Evolutionary conservation across 306 rosid species (phyloP), one percentile per base, ranked within the genome.

Genomic region (Cicer judaicum): DNA sequence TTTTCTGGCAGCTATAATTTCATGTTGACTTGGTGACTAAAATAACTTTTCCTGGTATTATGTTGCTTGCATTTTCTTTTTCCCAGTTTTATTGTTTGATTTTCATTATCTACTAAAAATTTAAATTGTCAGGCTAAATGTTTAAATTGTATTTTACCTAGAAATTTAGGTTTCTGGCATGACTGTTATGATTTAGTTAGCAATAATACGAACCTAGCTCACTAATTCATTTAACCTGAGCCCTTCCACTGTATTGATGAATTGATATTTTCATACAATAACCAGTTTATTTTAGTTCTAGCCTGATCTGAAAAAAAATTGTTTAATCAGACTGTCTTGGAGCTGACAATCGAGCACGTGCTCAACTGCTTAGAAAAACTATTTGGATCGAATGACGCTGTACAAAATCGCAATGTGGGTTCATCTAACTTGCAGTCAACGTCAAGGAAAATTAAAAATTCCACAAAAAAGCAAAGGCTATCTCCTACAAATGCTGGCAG

Each of bases 291-390:
- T 65, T 16, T 64, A 24, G 29, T 57, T 67, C n/a, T 72, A 46
- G 70, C 68, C 74, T 80, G 55, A 69, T 53, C 60, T 64, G 48
- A 39, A 38, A 36, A 21, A 38, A 1, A 47, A 75, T 54, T 55
- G 38, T 38, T 81, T 78, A 55, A 40, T 81, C 89, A 81, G 90
- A 71, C 84, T 44, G 80, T 70, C 55, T 71, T 89, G 86, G 90
- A 89, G 64, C 80, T 71, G 77, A 76, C 96, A 75, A 68, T 88
- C 62, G 88, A 84, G 75, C 90, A 88, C 76, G 53, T 89, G 70
- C 77, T 87, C 76, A 71, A 82, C 76, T 91, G 91, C 80, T 46
- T 85, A 21, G 89, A 85, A 72, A 87, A 90, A 75, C 81, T 88
- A 54, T 82, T 82, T 81, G 84, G 73, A 81, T 80, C 79, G 50